A percentile compares a stretch with the other conserved stretches of the same genome.
phyloP scores from a whole-genome alignment of 2,329 filamentous ascomycete species.

The Sporothrix humicola region DNA sequence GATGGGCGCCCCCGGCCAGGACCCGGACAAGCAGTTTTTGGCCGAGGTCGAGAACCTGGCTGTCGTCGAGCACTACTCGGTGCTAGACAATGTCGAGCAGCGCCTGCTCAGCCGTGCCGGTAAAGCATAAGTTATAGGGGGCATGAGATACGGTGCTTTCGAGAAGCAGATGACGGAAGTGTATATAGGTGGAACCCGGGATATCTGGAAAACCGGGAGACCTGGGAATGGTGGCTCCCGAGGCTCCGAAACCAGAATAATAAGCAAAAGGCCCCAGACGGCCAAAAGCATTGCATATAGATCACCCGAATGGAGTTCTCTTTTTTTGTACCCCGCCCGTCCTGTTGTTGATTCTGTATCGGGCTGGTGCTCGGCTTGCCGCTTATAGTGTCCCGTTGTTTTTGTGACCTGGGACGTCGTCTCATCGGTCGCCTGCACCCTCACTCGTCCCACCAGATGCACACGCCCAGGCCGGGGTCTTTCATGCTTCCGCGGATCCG shows the following conservation, averaged over 20 bases:
- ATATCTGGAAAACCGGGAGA: neutral
- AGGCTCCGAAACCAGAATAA: neutral
- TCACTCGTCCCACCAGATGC: constrained; percentile 56
- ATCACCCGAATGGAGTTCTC: constrained; percentile 5
- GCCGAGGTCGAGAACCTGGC: constrained; percentile 94
- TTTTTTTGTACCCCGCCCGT: too few species aligned
- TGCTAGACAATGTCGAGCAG: constrained; percentile 86
- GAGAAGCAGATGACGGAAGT: neutral
- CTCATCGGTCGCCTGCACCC: too few species aligned
- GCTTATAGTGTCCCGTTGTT: too few species aligned
- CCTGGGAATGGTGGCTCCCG: neutral
- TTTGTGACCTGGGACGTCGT: too few species aligned
- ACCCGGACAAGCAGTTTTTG: constrained; percentile 93
- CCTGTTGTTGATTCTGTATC: too few species aligned
- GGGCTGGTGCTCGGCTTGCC: too few species aligned
- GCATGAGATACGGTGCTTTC: too few species aligned
- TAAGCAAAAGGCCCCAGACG: neutral
- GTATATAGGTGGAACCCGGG: neutral
- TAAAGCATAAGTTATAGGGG: too few species aligned
- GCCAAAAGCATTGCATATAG: constrained; percentile 4
- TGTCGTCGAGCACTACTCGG: constrained; percentile 91
- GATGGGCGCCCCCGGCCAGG: constrained; percentile 84
- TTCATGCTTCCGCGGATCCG: constrained; percentile 70
- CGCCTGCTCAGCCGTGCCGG: constrained; percentile 68
- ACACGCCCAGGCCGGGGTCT: constrained; percentile 65